Base-by-base conservation (phyloP, 2,329 filamentous ascomycete species). In the Cladorrhinum sp. region DNA sequence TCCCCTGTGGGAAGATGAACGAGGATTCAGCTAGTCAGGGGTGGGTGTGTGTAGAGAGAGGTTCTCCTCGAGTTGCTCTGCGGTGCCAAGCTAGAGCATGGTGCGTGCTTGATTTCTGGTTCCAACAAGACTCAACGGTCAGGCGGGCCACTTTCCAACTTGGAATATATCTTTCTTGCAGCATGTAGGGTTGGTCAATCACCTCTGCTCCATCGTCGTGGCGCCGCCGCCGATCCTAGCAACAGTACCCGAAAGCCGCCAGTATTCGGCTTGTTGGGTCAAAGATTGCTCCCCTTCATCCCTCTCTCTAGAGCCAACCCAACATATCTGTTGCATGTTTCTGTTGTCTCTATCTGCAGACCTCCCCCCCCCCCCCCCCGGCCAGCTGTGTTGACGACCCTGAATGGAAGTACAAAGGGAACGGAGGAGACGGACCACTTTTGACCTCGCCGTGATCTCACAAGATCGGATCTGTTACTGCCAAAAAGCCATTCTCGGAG, bases 111-210 rank as follows among this genome's bases (percentile, higher is more conserved):
- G 18, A 8, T 28, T 48, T 28, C 42, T 28, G 26, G 54, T 30
- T 57, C 54, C 54, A 57, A 57, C 57, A 59, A 33, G 24, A 10
- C 23, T 24, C 28, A 36, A 52, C 48, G 50, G 50, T 26, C 23
- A 21, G 12, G 33, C 12, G 10, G n/a, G 18, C 36, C 58, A 60
- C 48, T 58, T 60, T 55, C 61, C 57, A 42, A 58, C 54, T 58
- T 60, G 60, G 61, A 58, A 51, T 50, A 63, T 60, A 63, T 63
- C 61, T 63, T 60, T 63, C 61, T 54, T 58, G 53, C 58, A 55
- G 55, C 51, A 58, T 59, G 46, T 55, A 50, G 21, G 51, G 52
- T 28, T 42, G 46, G 28, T 36, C 51, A 54, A 24, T 30, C 26
- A 46, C 23, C 39, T 21, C 36, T 49, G 20, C 52, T 36, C 36